Evolutionary conservation across 1,284 basidiomycete genomes (phyloP).

Genomic region (Leccinum glutinopallens): DNA sequence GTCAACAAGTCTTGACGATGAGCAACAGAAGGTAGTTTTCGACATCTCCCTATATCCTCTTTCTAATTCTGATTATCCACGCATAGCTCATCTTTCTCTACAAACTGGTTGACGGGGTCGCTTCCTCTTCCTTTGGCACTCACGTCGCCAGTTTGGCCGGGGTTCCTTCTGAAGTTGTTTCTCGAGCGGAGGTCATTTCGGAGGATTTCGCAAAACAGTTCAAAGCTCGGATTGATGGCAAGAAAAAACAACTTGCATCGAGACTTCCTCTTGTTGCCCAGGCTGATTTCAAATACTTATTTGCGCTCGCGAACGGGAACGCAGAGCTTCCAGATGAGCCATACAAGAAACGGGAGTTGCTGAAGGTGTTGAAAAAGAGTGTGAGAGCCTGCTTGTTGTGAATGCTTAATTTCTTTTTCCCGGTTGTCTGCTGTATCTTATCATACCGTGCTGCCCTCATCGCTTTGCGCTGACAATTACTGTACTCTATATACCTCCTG

Average conservation of each 20-base stretch:
- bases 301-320: slow-evolving; percentile 56
- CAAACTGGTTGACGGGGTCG: slow-evolving; percentile 88
- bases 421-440: slow-evolving; percentile 23
- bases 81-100: slow-evolving; percentile 86
- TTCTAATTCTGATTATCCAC: slow-evolving; percentile 1
- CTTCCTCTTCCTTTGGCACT: slow-evolving; percentile 91
- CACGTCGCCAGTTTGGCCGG: slow-evolving; percentile 89
- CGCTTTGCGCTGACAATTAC: not conserved
- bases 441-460: slow-evolving; percentile 17
- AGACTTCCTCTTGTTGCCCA: slow-evolving; percentile 77
- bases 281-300: slow-evolving; percentile 85
- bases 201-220: slow-evolving; percentile 87
- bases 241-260: slow-evolving; percentile 56
- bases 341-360: slow-evolving; percentile 52
- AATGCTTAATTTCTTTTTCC: slow-evolving; percentile 8
- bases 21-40: slow-evolving; percentile 72
- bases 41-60: not conserved
- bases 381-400: slow-evolving; percentile 29
- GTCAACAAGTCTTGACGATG: slow-evolving; percentile 90
- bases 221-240: slow-evolving; percentile 70
- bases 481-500: slow-evolving; percentile 20
- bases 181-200: slow-evolving; percentile 86
- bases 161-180: slow-evolving; percentile 79
- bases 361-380: slow-evolving; percentile 53
- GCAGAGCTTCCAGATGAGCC: slow-evolving; percentile 52